Conservation (phyloP, 352 stramenopile species). For the Aphanomyces invadans region DNA sequence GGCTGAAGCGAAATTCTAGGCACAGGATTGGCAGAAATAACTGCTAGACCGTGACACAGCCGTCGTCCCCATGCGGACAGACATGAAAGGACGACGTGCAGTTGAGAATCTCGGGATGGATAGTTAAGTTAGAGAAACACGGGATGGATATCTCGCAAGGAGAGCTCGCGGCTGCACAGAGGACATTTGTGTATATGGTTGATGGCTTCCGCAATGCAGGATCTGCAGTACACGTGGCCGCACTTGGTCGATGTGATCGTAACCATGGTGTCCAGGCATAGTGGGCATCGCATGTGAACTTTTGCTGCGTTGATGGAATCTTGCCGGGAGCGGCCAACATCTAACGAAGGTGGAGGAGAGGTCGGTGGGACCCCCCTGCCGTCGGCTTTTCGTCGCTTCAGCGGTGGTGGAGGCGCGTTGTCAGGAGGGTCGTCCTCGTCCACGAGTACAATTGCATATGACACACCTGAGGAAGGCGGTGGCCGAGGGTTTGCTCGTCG, state of each 20-base stretch:
- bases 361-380: not conserved
- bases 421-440: not conserved
- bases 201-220: conserved; percentile 63
- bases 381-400: not conserved
- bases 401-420: not conserved
- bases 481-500: too few species aligned
- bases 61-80: too few species aligned
- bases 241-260: conserved; percentile 77
- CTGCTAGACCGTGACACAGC: too few species aligned
- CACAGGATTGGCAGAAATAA: too few species aligned
- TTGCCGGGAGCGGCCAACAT: not conserved
- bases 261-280: conserved; percentile 67
- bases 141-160: conserved; percentile 63
- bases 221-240: conserved; percentile 71
- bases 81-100: too few species aligned
- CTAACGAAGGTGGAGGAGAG: not conserved
- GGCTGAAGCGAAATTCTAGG: too few species aligned
- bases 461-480: not conserved
- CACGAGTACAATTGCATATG: not conserved
- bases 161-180: conserved; percentile 54
- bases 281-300: not conserved
- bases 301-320: conserved; percentile 1
- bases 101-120: not conserved
- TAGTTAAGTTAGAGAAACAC: conserved; percentile 54
- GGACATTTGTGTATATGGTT: conserved; percentile 63